phyloP scores from a whole-genome alignment of 768 basidiomycete genomes.

The Auriscalpium orientale region DNA sequence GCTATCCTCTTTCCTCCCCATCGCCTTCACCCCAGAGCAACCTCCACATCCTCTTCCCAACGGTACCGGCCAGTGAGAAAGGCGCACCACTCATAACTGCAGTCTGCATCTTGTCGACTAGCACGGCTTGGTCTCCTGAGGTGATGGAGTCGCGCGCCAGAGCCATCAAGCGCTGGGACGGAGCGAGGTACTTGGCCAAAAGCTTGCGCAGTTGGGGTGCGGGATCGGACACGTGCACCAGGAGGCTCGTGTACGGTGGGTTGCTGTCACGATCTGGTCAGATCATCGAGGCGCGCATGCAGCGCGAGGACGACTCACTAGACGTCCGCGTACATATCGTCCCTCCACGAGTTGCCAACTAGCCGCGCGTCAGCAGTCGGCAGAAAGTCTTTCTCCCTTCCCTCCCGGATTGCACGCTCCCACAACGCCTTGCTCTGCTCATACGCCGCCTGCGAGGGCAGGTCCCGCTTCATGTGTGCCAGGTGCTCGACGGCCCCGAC shows the following conservation, averaged over 20 bases:
- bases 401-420: slow-evolving; percentile 48
- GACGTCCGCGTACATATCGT: slow-evolving; percentile 11
- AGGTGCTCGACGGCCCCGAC: slow-evolving; percentile 49
- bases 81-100: slow-evolving; percentile 61
- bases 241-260: slow-evolving; percentile 31
- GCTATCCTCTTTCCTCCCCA: slow-evolving; percentile 1
- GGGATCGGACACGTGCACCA: slow-evolving; percentile 53
- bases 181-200: slow-evolving; percentile 48
- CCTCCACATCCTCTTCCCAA: slow-evolving; percentile 31
- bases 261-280: slow-evolving; percentile 1
- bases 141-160: slow-evolving; percentile 46
- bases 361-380: slow-evolving; percentile 6
- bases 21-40: slow-evolving; percentile 11
- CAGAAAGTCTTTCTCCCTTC: slow-evolving; percentile 23
- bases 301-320: slow-evolving; percentile 3
- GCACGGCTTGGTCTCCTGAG: slow-evolving; percentile 51
- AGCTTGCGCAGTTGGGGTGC: slow-evolving; percentile 45
- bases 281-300: neutral
- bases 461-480: slow-evolving; percentile 49
- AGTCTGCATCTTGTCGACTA: slow-evolving; percentile 53
- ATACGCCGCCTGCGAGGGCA: slow-evolving; percentile 42
- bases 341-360: slow-evolving; percentile 9
- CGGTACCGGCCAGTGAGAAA: slow-evolving; percentile 33
- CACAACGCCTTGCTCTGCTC: slow-evolving; percentile 32
- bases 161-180: slow-evolving; percentile 42